A percentile compares a stretch with the other conserved stretches of the same genome.
Evolutionary conservation across 768 basidiomycete genomes (phyloP).

Genomic region (Podaxis sp.): DNA sequence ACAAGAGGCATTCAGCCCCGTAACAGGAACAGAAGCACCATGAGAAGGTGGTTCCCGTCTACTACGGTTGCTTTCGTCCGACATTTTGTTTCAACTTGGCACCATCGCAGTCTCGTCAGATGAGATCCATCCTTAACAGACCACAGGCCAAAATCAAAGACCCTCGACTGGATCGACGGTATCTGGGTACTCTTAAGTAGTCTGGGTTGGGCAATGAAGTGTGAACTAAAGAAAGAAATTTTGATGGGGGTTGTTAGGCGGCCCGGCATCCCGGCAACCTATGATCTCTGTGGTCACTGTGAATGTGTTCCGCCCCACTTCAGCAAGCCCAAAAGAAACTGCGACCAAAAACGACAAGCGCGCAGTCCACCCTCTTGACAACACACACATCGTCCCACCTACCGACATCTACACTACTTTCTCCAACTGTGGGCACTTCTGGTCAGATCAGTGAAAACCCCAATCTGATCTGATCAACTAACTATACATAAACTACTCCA

Average conservation of each 20-base stretch:
- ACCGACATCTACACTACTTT: too few species aligned
- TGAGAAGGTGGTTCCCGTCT: not conserved
- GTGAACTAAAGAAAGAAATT: not conserved
- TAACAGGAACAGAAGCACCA: conserved; percentile 2
- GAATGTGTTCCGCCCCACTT: not conserved
- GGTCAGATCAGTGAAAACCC: too few species aligned
- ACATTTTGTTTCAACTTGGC: not conserved
- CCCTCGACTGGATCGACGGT: not conserved
- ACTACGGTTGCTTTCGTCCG: not conserved
- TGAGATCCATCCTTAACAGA: not conserved
- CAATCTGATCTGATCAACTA: too few species aligned
- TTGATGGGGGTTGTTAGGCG: not conserved
- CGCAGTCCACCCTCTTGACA: not conserved
- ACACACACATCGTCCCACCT: too few species aligned
- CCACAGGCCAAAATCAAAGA: not conserved
- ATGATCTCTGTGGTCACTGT: not conserved
- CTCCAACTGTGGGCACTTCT: too few species aligned
- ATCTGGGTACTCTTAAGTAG: not conserved
- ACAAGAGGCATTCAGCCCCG: not conserved
- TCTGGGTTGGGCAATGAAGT: not conserved
- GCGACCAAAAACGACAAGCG: not conserved
- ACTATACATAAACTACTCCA: too few species aligned
- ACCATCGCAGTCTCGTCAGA: not conserved
- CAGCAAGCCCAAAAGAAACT: not conserved
- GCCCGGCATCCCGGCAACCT: not conserved